These are phyloP conservation scores for Collybia mongolica DNA, from an alignment of 768 basidiomycete species.

Conservation along the genomic window DNA sequence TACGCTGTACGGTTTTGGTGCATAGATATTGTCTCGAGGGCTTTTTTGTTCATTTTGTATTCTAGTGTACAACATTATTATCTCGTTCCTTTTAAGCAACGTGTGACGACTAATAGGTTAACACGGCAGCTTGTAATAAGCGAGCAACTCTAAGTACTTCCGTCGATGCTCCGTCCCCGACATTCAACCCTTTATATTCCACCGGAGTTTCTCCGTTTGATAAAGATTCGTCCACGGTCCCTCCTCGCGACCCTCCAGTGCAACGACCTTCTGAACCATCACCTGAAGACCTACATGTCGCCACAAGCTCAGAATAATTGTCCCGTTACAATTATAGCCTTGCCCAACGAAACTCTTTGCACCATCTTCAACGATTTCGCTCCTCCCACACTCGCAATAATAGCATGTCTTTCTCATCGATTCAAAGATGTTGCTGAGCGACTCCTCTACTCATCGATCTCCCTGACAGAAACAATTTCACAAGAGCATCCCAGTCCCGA, in stretches of 20 bases:
- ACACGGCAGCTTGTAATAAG: neutral
- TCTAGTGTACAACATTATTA: conserved; percentile 20
- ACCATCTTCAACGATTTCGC: conserved; percentile 44
- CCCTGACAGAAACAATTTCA: conserved; percentile 46
- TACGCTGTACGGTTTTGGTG: conserved; percentile 93
- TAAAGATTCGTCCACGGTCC: conserved; percentile 23
- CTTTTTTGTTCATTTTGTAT: conserved; percentile 13
- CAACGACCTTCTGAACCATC: conserved; percentile 8
- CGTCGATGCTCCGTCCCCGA: conserved; percentile 42
- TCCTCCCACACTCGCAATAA: conserved; percentile 32
- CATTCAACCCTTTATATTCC: conserved; percentile 25
- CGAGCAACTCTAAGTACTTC: conserved; percentile 14
- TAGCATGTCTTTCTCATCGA: conserved; percentile 44
- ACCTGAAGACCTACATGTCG: conserved; percentile 9
- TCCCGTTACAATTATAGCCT: conserved; percentile 20
- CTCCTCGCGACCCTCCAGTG: conserved; percentile 5
- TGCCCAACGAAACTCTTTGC: conserved; percentile 58
- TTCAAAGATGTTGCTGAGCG: conserved; percentile 58
- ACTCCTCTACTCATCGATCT: conserved; percentile 53
- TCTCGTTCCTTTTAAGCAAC: conserved; percentile 8
- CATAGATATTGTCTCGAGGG: conserved; percentile 41
- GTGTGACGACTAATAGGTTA: conserved; percentile 4
- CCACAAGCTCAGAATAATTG: conserved; percentile 5
- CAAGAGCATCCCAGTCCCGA: conserved; percentile 36
- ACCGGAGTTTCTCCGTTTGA: conserved; percentile 35